Conservation (phyloP, 2,329 filamentous ascomycete genomes). For the Colletotrichum musae region DNA sequence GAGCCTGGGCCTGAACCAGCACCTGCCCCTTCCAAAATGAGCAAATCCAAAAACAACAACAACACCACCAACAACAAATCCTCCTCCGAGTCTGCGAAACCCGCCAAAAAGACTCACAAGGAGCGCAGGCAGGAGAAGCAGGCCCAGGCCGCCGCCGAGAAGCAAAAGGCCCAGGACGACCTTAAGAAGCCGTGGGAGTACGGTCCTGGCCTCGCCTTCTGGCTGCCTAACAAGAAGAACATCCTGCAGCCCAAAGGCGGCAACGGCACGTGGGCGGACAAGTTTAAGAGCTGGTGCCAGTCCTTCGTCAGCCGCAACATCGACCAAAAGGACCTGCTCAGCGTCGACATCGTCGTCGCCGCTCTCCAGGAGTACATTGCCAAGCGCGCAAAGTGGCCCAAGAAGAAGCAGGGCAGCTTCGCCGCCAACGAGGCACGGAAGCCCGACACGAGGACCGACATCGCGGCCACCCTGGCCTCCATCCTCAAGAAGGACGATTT, state of each 20-base stretch:
- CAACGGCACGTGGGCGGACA: slow-evolving; percentile 47
- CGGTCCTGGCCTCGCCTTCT: slow-evolving; percentile 17
- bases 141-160: slow-evolving; percentile 13
- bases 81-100: background rate
- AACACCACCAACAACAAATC: too few relatives aligned
- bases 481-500: slow-evolving; percentile 29
- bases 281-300: slow-evolving; percentile 53
- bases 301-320: slow-evolving; percentile 45
- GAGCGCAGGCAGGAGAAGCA: slow-evolving; percentile 26
- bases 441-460: slow-evolving; percentile 29
- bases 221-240: slow-evolving; percentile 30
- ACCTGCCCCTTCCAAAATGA: slow-evolving; percentile 3
- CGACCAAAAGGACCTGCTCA: slow-evolving; percentile 33
- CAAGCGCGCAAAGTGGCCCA: slow-evolving; percentile 28
- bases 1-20: slow-evolving; percentile 6
- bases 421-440: slow-evolving; percentile 28
- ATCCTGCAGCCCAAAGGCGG: slow-evolving; percentile 32
- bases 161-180: slow-evolving; percentile 24
- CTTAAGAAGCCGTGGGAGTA: slow-evolving; percentile 22
- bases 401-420: slow-evolving; percentile 24
- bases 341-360: slow-evolving; percentile 23
- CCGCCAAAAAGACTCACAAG: slow-evolving; percentile 14
- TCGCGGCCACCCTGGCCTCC: slow-evolving; percentile 23
- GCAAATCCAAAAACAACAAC: too few relatives aligned
- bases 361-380: slow-evolving; percentile 31